Conservation (phyloP, 1,284 basidiomycete species). For the Austroboletus niveus region DNA sequence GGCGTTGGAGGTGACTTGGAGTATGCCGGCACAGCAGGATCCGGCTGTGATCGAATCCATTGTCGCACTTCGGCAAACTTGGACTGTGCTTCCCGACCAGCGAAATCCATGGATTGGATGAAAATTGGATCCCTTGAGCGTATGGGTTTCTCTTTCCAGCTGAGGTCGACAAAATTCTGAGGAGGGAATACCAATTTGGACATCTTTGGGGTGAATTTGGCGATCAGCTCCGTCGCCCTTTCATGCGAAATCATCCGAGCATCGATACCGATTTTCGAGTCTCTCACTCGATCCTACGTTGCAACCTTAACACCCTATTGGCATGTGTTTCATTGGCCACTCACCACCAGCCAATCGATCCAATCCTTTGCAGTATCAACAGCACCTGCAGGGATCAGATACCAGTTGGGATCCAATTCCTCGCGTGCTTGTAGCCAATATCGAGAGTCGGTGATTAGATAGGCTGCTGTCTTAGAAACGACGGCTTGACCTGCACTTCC, state of each 20-base stretch:
- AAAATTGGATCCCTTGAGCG: conserved; percentile 73
- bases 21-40: conserved; percentile 58
- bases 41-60: conserved; percentile 63
- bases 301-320: conserved; percentile 8
- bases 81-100: conserved; percentile 59
- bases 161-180: conserved; percentile 83
- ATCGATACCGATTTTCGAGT: conserved; percentile 78
- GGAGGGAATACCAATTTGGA: conserved; percentile 69
- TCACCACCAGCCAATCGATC: conserved; percentile 72
- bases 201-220: conserved; percentile 47
- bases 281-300: conserved; percentile 49
- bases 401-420: conserved; percentile 80
- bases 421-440: conserved; percentile 82
- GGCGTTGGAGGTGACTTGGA: conserved; percentile 59
- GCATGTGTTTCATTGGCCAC: conserved; percentile 25
- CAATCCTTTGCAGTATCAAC: conserved; percentile 64
- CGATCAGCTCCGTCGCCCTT: conserved; percentile 59
- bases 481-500: conserved; percentile 87
- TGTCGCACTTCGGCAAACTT: conserved; percentile 59
- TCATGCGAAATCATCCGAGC: conserved; percentile 84
- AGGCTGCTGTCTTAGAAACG: conserved; percentile 62
- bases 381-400: conserved; percentile 65
- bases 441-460: conserved; percentile 78
- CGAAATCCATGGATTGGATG: conserved; percentile 71
- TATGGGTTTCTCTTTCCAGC: conserved; percentile 75